Evolutionary conservation across 1,284 basidiomycete genomes (phyloP).

Genomic region (Meripilus lineatus): DNA sequence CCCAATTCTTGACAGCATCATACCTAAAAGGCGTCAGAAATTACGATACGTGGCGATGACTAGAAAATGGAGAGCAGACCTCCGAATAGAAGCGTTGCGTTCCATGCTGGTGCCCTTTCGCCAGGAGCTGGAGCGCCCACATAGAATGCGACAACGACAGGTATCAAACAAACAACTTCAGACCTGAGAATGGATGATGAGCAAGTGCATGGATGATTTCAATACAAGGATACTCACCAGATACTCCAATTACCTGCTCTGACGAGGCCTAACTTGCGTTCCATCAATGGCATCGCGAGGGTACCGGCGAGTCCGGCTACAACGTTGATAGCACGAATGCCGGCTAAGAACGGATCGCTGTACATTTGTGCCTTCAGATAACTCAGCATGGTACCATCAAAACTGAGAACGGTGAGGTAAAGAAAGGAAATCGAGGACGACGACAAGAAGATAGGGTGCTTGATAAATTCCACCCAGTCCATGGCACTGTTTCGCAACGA

Average conservation of each 20-base stretch:
- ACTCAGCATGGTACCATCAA: slow-evolving; percentile 46
- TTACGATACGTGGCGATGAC: too few relatives aligned
- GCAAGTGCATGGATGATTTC: background rate
- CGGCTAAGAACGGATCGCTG: slow-evolving; percentile 48
- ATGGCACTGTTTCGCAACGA: background rate
- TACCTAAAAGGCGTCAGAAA: too few relatives aligned
- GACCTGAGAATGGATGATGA: slow-evolving; percentile 24
- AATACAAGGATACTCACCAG: slow-evolving; percentile 25
- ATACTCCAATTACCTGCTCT: slow-evolving; percentile 45
- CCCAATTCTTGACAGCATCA: slow-evolving; percentile 44
- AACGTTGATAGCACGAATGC: slow-evolving; percentile 46
- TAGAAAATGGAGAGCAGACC: slow-evolving; percentile 20
- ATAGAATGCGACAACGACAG: slow-evolving; percentile 36
- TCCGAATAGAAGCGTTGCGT: slow-evolving; percentile 36
- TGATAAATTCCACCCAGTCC: slow-evolving; percentile 43
- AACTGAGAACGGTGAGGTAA: slow-evolving; percentile 32
- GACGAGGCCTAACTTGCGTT: slow-evolving; percentile 37
- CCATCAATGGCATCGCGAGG: slow-evolving; percentile 36
- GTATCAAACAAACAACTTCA: slow-evolving; percentile 34
- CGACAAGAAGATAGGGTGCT: slow-evolving; percentile 40
- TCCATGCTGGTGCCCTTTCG: slow-evolving; percentile 23
- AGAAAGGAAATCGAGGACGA: slow-evolving; percentile 45
- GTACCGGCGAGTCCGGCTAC: slow-evolving; percentile 42
- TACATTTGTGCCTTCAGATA: slow-evolving; percentile 43
- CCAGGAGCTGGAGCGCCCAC: slow-evolving; percentile 21